Evolutionary conservation across 2,329 filamentous ascomycete genomes (phyloP).

Genomic region (Trichoderma oligosporum): DNA sequence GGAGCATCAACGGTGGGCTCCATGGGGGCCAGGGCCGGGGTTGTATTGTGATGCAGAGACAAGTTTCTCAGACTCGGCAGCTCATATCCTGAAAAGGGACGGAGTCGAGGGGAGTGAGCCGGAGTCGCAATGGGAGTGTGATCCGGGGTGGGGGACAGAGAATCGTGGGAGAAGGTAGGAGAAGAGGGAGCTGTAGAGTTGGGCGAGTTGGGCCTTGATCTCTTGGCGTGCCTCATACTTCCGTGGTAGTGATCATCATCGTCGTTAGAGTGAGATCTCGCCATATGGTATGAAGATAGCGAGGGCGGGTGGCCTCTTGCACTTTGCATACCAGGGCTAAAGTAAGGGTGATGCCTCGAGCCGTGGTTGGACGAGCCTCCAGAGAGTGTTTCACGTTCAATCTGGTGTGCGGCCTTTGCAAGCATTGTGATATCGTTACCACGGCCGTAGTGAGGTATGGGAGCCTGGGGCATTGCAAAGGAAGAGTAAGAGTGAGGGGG

Average conservation of each 20-base stretch:
- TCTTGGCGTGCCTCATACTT: constrained; percentile 70
- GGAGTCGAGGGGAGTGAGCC: constrained; percentile 86
- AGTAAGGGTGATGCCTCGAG: constrained; percentile 53
- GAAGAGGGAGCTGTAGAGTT: constrained; percentile 95
- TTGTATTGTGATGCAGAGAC: constrained; percentile 50
- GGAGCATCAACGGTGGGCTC: constrained; percentile 51
- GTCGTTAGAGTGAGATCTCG: constrained; percentile 77
- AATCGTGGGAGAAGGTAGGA: constrained; percentile 94
- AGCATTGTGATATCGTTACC: constrained; percentile 56
- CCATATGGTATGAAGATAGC: constrained; percentile 90
- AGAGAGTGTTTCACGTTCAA: constrained; percentile 53
- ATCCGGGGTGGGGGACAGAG: constrained; percentile 89
- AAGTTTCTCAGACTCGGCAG: constrained; percentile 76
- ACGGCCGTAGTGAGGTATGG: constrained; percentile 49
- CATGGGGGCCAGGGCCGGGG: constrained; percentile 56
- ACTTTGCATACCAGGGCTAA: constrained; percentile 45
- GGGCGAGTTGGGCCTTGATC: constrained; percentile 87
- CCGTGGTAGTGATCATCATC: constrained; percentile 72
- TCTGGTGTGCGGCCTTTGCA: constrained; percentile 57
- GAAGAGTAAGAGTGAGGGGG: constrained; percentile 84
- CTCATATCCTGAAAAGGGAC: constrained; percentile 74
- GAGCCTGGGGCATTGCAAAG: constrained; percentile 53
- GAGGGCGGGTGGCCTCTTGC: constrained; percentile 65
- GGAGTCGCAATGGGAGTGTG: constrained; percentile 98
- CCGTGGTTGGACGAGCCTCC: constrained; percentile 40